These are phyloP conservation scores for Calonectria leucothoes DNA, from an alignment of 2,329 filamentous ascomycete species.

Conservation along the genomic window DNA sequence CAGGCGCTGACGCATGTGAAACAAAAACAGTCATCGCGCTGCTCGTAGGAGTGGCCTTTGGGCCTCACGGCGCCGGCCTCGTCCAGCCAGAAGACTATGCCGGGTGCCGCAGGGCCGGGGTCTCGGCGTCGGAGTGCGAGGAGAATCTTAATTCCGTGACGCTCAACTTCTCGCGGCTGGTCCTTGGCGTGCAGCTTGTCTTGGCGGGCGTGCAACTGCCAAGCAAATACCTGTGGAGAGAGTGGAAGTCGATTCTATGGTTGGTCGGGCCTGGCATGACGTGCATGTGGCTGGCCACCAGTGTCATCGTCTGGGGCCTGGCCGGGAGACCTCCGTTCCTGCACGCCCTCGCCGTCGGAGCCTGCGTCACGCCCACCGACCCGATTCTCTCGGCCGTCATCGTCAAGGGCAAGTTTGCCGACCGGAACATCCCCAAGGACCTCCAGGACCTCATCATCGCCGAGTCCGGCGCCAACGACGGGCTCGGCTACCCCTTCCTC, in stretches of 20 bases:
- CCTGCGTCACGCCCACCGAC: conserved; percentile 93
- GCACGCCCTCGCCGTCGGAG: conserved; percentile 82
- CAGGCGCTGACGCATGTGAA: background rate
- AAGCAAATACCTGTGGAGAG: conserved; percentile 79
- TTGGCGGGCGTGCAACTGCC: conserved; percentile 90
- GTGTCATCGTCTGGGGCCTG: conserved; percentile 80
- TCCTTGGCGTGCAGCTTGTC: conserved; percentile 90
- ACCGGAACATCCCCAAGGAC: conserved; percentile 85
- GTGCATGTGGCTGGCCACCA: conserved; percentile 87
- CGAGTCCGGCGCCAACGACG: conserved; percentile 91
- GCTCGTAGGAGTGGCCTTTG: conserved; percentile 81
- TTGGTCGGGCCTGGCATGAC: conserved; percentile 88
- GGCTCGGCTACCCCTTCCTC: conserved; percentile 88
- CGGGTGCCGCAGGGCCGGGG: conserved; percentile 40
- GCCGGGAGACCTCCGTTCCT: conserved; percentile 79
- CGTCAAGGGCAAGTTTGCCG: conserved; percentile 93
- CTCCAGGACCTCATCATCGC: conserved; percentile 84
- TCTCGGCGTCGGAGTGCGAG: conserved; percentile 46
- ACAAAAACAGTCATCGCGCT: conserved; percentile 79
- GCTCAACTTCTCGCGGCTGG: conserved; percentile 85
- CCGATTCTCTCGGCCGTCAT: conserved; percentile 90
- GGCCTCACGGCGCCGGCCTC: conserved; percentile 80
- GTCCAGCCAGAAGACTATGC: conserved; percentile 83
- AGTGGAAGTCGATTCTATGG: conserved; percentile 81
- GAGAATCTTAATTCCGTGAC: conserved; percentile 77